Evolutionary conservation across 805 yeast genomes (phyloP).

Genomic region (Ogataea haglerorum): DNA sequence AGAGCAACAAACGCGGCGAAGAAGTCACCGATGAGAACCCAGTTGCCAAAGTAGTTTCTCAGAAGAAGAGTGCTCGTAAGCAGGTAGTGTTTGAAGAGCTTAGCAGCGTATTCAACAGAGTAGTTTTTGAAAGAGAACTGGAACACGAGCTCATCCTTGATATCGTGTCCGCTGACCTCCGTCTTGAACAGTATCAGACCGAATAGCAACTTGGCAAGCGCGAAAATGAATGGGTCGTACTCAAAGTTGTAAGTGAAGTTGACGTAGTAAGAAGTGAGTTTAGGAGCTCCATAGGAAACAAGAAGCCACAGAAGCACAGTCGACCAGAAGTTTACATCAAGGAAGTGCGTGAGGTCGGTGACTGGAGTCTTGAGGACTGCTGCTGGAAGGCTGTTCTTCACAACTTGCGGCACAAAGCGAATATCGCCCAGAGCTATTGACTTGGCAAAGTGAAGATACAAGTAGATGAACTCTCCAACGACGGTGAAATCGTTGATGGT

Average conservation of each 20-base stretch:
- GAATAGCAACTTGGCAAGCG: constrained; percentile 43
- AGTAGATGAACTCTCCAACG: constrained; percentile 21
- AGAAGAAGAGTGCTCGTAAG: constrained; percentile 36
- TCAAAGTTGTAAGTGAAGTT: constrained; percentile 53
- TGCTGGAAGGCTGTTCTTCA: constrained; percentile 26
- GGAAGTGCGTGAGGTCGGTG: constrained; percentile 38
- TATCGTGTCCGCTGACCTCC: constrained; percentile 16
- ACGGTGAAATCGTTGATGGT: constrained; percentile 28
- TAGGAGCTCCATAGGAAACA: constrained; percentile 40
- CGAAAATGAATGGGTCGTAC: constrained; percentile 50
- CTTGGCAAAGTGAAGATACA: constrained; percentile 17
- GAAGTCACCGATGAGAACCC: constrained; percentile 44
- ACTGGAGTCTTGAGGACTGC: constrained; percentile 23
- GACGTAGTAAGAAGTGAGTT: constrained; percentile 44
- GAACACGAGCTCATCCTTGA: constrained; percentile 32
- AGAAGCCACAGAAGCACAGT: constrained; percentile 40
- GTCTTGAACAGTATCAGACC: constrained; percentile 36
- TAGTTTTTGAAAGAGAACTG: constrained; percentile 30
- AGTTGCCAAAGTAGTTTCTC: constrained; percentile 43
- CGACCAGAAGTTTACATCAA: constrained; percentile 30
- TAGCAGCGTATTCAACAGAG: constrained; percentile 21
- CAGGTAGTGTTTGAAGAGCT: constrained; percentile 20
- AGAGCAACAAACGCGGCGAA: constrained; percentile 46
- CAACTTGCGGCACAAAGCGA: constrained; percentile 23
- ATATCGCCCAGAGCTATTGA: constrained; percentile 17